These are phyloP conservation scores for Chenopodium album DNA, from an alignment of 148 eudicot genomes.

Conservation along the genomic window DNA sequence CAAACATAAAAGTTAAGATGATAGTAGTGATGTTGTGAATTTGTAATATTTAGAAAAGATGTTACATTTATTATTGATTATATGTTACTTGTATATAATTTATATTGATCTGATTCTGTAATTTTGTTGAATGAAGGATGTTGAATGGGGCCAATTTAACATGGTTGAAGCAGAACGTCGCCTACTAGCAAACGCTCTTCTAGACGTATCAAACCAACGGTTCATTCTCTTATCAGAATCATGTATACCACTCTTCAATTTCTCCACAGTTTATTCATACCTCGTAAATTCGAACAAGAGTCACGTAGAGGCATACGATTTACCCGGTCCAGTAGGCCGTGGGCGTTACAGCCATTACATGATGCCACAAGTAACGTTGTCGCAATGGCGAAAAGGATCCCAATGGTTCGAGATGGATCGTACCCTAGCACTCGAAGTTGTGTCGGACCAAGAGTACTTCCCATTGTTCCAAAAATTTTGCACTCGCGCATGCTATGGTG, in stretches of 20 bases:
- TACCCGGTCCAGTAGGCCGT: conserved; percentile 47
- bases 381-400: conserved; percentile 71
- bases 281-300: conserved; percentile 42
- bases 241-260: conserved; percentile 79
- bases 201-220: conserved; percentile 59
- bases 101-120: not conserved
- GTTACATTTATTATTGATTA: too few relatives aligned
- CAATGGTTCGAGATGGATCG: conserved; percentile 82
- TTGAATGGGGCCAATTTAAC: conserved; percentile 70
- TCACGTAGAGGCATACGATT: conserved; percentile 53
- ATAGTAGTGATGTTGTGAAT: too few relatives aligned
- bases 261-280: conserved; percentile 63
- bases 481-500: conserved; percentile 56
- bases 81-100: not conserved
- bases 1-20: too few relatives aligned
- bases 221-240: conserved; percentile 76
- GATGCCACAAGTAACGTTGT: conserved; percentile 44
- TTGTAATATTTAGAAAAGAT: too few relatives aligned
- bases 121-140: conserved; percentile 37
- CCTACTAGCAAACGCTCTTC: conserved; percentile 66
- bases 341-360: conserved; percentile 58
- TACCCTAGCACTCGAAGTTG: conserved; percentile 46
- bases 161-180: conserved; percentile 89
- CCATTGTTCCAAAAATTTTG: conserved; percentile 49
- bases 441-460: conserved; percentile 43